phyloP scores from a whole-genome alignment of 805 yeast species.

The Isabelozyma gotoi region DNA sequence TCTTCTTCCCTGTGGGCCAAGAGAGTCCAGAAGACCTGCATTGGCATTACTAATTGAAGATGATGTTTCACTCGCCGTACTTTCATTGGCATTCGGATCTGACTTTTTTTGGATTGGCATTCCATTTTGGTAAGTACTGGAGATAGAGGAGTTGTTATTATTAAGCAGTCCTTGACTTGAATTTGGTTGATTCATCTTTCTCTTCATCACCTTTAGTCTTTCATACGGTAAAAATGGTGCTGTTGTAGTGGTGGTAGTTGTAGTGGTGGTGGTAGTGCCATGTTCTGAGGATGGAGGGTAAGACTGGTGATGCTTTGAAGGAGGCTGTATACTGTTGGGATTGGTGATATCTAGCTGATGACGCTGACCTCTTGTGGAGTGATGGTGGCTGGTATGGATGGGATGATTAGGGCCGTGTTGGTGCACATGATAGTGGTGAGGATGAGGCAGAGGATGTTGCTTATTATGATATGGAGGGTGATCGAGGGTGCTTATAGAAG shows the following conservation, averaged over 20 bases:
- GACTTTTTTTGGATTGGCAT: conserved; percentile 10
- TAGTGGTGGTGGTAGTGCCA: not conserved
- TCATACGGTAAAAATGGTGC: conserved; percentile 23
- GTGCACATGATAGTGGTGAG: conserved; percentile 11
- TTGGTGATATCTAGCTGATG: not conserved
- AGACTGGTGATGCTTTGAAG: conserved; percentile 1
- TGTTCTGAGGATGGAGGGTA: not conserved
- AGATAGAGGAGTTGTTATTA: not conserved
- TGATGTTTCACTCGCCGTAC: not conserved
- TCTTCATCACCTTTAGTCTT: conserved; percentile 21
- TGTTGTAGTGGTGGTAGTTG: not conserved
- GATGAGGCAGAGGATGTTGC: no score
- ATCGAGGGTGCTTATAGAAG: not conserved
- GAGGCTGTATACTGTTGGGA: conserved; percentile 1
- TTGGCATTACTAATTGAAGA: not conserved
- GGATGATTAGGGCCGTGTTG: not conserved
- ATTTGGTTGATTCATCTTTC: conserved; percentile 11
- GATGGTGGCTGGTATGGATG: not conserved
- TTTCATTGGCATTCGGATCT: not conserved
- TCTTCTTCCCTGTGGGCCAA: no score
- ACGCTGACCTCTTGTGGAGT: not conserved
- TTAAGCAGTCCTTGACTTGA: no score
- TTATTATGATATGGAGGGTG: no score
- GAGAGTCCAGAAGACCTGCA: no score
- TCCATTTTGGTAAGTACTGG: conserved; percentile 15